Evolutionary conservation across 2,329 filamentous ascomycete species (phyloP).

Genomic region (Fusarium torulosum): DNA sequence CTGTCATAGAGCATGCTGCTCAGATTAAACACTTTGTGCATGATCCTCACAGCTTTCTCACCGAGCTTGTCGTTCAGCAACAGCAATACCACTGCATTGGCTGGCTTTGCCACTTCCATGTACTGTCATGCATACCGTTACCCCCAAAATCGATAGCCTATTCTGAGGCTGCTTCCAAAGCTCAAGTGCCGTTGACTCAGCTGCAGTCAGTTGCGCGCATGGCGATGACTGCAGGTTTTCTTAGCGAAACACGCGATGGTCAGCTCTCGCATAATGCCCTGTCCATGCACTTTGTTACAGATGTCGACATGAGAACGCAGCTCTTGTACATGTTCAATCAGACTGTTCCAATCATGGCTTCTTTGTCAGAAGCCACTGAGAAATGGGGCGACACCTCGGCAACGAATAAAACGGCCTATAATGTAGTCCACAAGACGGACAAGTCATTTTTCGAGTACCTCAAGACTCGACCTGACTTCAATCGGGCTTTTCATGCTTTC

Average conservation of each 20-base stretch:
- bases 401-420: slow-evolving; percentile 49
- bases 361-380: slow-evolving; percentile 45
- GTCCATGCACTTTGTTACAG: slow-evolving; percentile 49
- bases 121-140: slow-evolving; percentile 22
- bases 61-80: slow-evolving; percentile 32
- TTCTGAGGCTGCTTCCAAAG: slow-evolving; percentile 18
- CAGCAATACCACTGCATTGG: slow-evolving; percentile 36
- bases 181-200: slow-evolving; percentile 21
- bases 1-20: slow-evolving; percentile 30
- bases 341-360: slow-evolving; percentile 43
- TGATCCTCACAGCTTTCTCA: slow-evolving; percentile 37
- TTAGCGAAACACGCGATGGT: slow-evolving; percentile 49
- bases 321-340: slow-evolving; percentile 49
- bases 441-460: slow-evolving; percentile 53
- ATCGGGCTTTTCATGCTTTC: slow-evolving; percentile 17
- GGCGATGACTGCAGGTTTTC: slow-evolving; percentile 53
- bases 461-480: slow-evolving; percentile 9
- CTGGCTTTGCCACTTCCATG: slow-evolving; percentile 34
- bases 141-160: slow-evolving; percentile 6
- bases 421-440: slow-evolving; percentile 47
- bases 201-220: slow-evolving; percentile 48
- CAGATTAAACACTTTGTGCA: slow-evolving; percentile 29
- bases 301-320: slow-evolving; percentile 49
- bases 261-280: slow-evolving; percentile 51
- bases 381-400: slow-evolving; percentile 45